Percentiles rank a stretch among this genome's conserved stretches.
These are phyloP conservation scores for Elsinoe fawcettii DNA, from an alignment of 2,329 filamentous ascomycete species.

Conservation along the genomic window DNA sequence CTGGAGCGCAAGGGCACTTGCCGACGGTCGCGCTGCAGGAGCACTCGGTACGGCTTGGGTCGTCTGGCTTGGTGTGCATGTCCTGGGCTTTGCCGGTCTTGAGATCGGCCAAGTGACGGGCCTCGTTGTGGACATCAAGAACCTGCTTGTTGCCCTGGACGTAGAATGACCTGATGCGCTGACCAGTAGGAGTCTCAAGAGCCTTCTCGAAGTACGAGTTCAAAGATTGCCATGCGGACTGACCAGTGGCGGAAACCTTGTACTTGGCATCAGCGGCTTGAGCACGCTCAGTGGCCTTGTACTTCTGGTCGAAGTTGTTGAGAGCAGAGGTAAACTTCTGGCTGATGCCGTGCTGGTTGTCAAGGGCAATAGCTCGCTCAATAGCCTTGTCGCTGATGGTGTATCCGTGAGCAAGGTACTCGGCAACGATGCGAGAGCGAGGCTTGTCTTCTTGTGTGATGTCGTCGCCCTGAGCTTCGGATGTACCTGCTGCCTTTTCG, in stretches of 20 bases:
- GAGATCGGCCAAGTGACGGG: conserved; percentile 75
- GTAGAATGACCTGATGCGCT: conserved; percentile 85
- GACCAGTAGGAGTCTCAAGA: conserved; percentile 73
- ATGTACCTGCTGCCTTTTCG: conserved; percentile 50
- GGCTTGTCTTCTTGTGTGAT: conserved; percentile 97
- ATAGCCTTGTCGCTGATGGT: conserved; percentile 69
- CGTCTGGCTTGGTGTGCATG: conserved; percentile 32
- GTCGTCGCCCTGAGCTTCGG: conserved; percentile 53
- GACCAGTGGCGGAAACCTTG: conserved; percentile 67
- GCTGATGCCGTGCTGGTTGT: conserved; percentile 82
- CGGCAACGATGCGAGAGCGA: conserved; percentile 82
- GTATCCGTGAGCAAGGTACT: conserved; percentile 96
- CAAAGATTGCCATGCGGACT: conserved; percentile 58
- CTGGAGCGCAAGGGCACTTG: conserved; percentile 39
- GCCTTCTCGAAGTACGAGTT: conserved; percentile 94
- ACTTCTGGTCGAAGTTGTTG: conserved; percentile 70
- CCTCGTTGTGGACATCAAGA: conserved; percentile 87
- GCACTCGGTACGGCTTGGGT: conserved; percentile 38
- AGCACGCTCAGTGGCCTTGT: conserved; percentile 80
- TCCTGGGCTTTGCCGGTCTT: conserved; percentile 62
- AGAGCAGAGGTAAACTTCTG: conserved; percentile 70
- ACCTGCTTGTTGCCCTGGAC: conserved; percentile 78
- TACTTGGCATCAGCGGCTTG: conserved; percentile 78
- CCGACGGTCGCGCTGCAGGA: conserved; percentile 37
- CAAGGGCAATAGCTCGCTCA: conserved; percentile 75